Evolutionary conservation across 495 filamentous ascomycete genomes (phyloP), one percentile per base, ranked within the genome.

Genomic region (Aspergillus ellipticus): DNA sequence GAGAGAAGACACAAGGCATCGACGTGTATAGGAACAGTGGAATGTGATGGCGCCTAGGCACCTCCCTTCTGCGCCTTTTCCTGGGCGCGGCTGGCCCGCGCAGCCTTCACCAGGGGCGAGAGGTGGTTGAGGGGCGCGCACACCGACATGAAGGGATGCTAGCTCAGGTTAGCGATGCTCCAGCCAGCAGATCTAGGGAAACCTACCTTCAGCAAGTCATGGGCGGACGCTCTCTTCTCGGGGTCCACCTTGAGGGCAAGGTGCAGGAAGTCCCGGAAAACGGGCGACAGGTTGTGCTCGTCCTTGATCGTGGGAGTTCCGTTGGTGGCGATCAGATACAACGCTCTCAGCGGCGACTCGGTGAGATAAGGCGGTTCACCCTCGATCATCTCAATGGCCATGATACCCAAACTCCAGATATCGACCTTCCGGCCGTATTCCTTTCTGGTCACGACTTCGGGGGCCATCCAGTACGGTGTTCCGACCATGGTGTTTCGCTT

Each of bases 351-450:
- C 8, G 94, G 94, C 20, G 89, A 93, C 70, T 98, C 94, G 19
- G 91, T 98, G 51, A 98, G 76, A 68, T 98, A 98, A 15, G 94
- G 94, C 15, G 94, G 94, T 64, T 98, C 94, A 59, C 94, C 95
- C 73, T 98, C 94, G 57, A 98, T 96, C 94, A 98, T 98, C 70
- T 98, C 94, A 62, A 98, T 98, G n/a, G 94, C 91, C 94, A 98
- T 98, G 71, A 98, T 98, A 53, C 94, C 94, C 48, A 98, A 73
- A 66, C 89, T 94, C 94, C 94, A 98, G 61, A 98, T 97, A 67
- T 98, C 94, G 49, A 98, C 92, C 68, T 98, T 98, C 47, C 94
- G 88, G 58, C 94, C 95, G 69, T 98, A 98, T 68, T 97, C 94
- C 68, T 98, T 97, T 16, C 92, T 79, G 4, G 92, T 97, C 9